Percentiles rank a stretch among this genome's conserved stretches.
These are phyloP conservation scores for Kingdonia uniflora DNA, from an alignment of 164 flowering plant genomes.

Conservation along the genomic window DNA sequence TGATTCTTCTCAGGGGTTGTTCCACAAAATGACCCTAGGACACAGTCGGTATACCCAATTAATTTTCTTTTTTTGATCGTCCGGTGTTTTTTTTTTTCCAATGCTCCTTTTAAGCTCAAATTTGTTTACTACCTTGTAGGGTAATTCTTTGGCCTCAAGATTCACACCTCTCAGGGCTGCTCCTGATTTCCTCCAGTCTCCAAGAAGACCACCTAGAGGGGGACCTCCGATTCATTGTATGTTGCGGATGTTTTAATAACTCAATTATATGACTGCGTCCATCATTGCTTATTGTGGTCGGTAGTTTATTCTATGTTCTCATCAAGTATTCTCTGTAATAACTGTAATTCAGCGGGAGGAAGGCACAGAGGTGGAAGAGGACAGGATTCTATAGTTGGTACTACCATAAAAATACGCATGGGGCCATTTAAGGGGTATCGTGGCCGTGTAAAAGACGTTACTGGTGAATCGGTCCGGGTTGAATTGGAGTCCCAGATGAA, in stretches of 20 bases:
- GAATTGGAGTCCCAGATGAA: slow-evolving; percentile 94
- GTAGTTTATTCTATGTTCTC: too few relatives aligned
- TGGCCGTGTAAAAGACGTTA: slow-evolving; percentile 76
- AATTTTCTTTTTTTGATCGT: too few relatives aligned
- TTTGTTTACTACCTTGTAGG: slow-evolving; percentile 22
- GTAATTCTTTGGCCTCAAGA: slow-evolving; percentile 44
- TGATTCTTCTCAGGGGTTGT: too few relatives aligned
- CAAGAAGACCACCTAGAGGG: slow-evolving; percentile 65
- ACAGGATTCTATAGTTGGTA: slow-evolving; percentile 71
- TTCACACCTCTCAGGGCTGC: slow-evolving; percentile 44
- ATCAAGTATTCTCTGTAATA: background rate
- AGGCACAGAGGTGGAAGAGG: slow-evolving; percentile 82
- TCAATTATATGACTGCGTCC: too few relatives aligned
- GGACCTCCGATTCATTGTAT: slow-evolving; percentile 50
- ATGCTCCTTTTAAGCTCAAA: background rate
- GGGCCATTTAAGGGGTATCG: slow-evolving; percentile 94
- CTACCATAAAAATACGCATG: slow-evolving; percentile 55
- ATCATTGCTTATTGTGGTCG: too few relatives aligned
- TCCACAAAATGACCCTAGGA: too few relatives aligned
- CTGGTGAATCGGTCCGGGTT: slow-evolving; percentile 64
- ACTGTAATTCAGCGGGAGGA: slow-evolving; percentile 49
- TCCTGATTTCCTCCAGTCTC: slow-evolving; percentile 50
- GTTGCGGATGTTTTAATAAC: slow-evolving; percentile 11
- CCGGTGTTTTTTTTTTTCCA: background rate
- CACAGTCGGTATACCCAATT: too few relatives aligned